A percentile compares a stretch with the other conserved stretches of the same genome.
Evolutionary conservation across 2,329 filamentous ascomycete species (phyloP).

Genomic region (Pseudogymnoascus sp.): DNA sequence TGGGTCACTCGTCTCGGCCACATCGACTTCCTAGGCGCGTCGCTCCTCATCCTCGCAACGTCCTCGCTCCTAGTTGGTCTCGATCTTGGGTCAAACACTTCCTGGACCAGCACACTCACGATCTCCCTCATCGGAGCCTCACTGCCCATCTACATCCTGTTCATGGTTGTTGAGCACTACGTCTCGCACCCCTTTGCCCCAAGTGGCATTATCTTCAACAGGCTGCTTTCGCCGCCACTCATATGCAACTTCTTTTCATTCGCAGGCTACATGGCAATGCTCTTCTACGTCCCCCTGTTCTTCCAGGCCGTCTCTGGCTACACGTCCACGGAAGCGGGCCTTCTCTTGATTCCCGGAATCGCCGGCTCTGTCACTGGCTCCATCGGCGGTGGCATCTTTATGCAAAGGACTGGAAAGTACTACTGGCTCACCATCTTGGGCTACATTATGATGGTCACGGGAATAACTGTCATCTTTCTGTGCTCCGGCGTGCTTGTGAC

Average conservation of each 20-base stretch:
- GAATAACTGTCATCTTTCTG: constrained; percentile 47
- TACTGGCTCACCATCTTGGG: constrained; percentile 57
- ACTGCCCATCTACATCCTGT: constrained; percentile 52
- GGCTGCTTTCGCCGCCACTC: constrained; percentile 57
- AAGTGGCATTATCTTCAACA: constrained; percentile 61
- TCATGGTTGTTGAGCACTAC: constrained; percentile 60
- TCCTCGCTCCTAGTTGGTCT: constrained; percentile 59
- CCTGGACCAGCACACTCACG: constrained; percentile 53
- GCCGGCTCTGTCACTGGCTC: constrained; percentile 53
- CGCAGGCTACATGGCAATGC: constrained; percentile 43
- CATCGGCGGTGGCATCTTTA: constrained; percentile 54
- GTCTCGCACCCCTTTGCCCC: constrained; percentile 68
- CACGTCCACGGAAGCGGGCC: constrained; percentile 53
- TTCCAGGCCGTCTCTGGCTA: constrained; percentile 64
- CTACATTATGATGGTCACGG: constrained; percentile 45
- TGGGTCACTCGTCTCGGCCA: constrained; percentile 58
- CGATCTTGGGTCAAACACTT: constrained; percentile 63
- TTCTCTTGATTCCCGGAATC: constrained; percentile 60
- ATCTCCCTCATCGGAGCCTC: constrained; percentile 48
- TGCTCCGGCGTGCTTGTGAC: constrained; percentile 45
- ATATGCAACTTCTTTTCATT: constrained; percentile 65
- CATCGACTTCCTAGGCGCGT: constrained; percentile 66
- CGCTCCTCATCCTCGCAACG: constrained; percentile 56
- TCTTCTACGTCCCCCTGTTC: constrained; percentile 71
- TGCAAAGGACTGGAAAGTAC: constrained; percentile 63